Base-by-base conservation (phyloP, 176 grass and related monocot species). In the Oryza longistaminata region DNA sequence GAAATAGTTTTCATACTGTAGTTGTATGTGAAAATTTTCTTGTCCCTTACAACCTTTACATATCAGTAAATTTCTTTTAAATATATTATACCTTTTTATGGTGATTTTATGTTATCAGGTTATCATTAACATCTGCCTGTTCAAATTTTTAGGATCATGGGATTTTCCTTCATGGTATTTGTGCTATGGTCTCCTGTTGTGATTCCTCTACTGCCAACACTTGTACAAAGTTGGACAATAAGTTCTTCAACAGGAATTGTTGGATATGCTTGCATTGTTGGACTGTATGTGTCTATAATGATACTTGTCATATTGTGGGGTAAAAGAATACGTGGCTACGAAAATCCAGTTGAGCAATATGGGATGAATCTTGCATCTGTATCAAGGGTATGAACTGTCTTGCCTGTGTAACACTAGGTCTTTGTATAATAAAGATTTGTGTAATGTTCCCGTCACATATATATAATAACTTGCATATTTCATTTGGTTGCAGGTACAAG, bases 181-280 rank as follows among this genome's bases (percentile, higher is more conserved):
- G 80, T 98, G 64, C 71, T 98, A 22, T 98, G 96, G 96, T 98
- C 93, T 73, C 96, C 96, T 82, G 91, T 98, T 53, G 88, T 98
- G 58, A 87, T 98, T 61, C 96, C 96, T 69, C 81, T 98, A 74
- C 65, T 98, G 60, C 93, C 93, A 52, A 88, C 91, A 22, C 89
- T 98, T 70, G 91, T 98, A 60, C 96, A 93, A 87, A 90, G 87
- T 87, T 98, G 96, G 96, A 85, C 89, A 66, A 91, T 83, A 68
- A 92, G 81, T 9, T 37, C 87, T 82, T 92, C 91, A 76, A 91
- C 83, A 65, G 88, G 85, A 71, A 89, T 98, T 78, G 86, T 82
- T 81, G 93, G 88, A 87, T 85, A 91, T 87, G 91, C 86, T 77
- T 98, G 96, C 70, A 80, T 89, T 48, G 67, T 92, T 80, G 85